Evolutionary conservation across 331 rosid genomes (phyloP).

Genomic region (Malus hybrid): DNA sequence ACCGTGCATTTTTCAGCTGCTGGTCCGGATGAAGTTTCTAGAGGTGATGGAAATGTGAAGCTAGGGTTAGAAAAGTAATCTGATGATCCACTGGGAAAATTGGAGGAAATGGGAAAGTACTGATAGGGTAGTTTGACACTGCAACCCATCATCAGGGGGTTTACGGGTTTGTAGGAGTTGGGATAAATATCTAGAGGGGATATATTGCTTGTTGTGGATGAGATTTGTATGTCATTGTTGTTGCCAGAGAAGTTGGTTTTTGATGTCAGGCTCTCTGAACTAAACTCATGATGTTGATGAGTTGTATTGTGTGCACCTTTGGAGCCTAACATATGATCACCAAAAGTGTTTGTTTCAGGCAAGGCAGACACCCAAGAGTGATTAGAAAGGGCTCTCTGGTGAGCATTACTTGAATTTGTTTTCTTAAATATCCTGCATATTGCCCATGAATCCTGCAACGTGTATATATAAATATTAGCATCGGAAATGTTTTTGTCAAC

Average conservation of each 20-base stretch:
- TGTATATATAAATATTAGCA: too few relatives aligned
- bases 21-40: slow-evolving; percentile 21
- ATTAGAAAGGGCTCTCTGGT: slow-evolving; percentile 72
- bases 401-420: slow-evolving; percentile 43
- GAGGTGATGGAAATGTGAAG: slow-evolving; percentile 33
- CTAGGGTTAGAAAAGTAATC: slow-evolving; percentile 27
- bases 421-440: slow-evolving; percentile 97
- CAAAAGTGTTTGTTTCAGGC: slow-evolving; percentile 35
- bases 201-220: slow-evolving; percentile 10
- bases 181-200: slow-evolving; percentile 38
- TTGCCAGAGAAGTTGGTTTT: slow-evolving; percentile 23
- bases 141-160: slow-evolving; percentile 2
- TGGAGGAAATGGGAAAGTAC: slow-evolving; percentile 23
- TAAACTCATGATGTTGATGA: slow-evolving; percentile 26
- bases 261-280: slow-evolving; percentile 26
- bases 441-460: slow-evolving; percentile 86
- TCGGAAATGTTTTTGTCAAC: background rate
- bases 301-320: background rate
- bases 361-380: slow-evolving; percentile 64
- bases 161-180: slow-evolving; percentile 26
- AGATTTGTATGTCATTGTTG: slow-evolving; percentile 26
- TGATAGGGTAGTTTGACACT: slow-evolving; percentile 28
- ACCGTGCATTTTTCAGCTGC: slow-evolving; percentile 19
- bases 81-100: background rate
- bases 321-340: slow-evolving; percentile 4